Evolutionary conservation across 2,329 filamentous ascomycete species (phyloP).

Genomic region (Penicillium sp.): DNA sequence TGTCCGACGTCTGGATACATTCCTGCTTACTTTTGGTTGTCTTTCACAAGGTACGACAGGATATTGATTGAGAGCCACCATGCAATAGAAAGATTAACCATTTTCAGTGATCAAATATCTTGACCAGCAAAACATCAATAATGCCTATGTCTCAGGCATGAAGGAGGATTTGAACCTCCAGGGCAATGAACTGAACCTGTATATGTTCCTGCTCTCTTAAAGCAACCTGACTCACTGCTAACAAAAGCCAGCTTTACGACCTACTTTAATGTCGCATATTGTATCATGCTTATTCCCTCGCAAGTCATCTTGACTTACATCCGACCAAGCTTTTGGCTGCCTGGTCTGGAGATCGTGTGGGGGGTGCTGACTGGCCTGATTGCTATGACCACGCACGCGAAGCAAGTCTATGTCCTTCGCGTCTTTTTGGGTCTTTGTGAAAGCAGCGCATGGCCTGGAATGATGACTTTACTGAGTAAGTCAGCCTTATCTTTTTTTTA

Average conservation of each 20-base stretch:
- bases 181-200: constrained; percentile 35
- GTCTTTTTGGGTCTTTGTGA: constrained; percentile 41
- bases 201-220: background rate
- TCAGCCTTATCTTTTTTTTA: background rate
- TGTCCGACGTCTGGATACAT: constrained; percentile 47
- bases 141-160: constrained; percentile 39
- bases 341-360: constrained; percentile 38
- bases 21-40: constrained; percentile 50
- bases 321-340: constrained; percentile 39
- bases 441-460: constrained; percentile 39
- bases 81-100: background rate
- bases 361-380: constrained; percentile 39
- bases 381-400: constrained; percentile 37
- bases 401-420: constrained; percentile 39
- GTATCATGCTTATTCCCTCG: constrained; percentile 48
- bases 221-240: background rate
- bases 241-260: constrained; percentile 43
- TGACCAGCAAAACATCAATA: constrained; percentile 35
- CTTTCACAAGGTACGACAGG: constrained; percentile 44
- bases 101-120: constrained; percentile 34
- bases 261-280: constrained; percentile 50
- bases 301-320: constrained; percentile 49
- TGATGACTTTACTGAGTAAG: constrained; percentile 41
- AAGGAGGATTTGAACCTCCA: constrained; percentile 33
- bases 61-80: background rate